Evolutionary conservation across 2,329 filamentous ascomycete genomes (phyloP), one percentile per base, ranked within the genome.

Genomic region (Daldinia sp.): DNA sequence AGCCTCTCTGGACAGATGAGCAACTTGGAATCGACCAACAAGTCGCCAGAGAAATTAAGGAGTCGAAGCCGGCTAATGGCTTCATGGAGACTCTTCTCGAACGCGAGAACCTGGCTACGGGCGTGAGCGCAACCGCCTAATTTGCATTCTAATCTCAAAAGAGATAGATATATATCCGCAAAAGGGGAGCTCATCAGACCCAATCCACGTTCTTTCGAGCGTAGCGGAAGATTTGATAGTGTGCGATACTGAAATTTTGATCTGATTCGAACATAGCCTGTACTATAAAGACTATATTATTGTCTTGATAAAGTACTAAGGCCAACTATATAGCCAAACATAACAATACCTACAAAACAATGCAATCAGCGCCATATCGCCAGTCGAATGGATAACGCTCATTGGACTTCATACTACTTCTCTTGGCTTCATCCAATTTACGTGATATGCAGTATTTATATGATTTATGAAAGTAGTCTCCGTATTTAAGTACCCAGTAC

Each of bases 1-100:
- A 86, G 74, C 90, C 94, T n/a, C 88, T 99, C 37, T 99, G 95
- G 95, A 95, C 92, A 1, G 89, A 97, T 72, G 83, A 85, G 72
- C 95, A 99, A 83, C 87, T 99, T 58, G 92, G 90, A 37, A 84
- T 97, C 48, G 85, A 87, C 61, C 67, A 71, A 61, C 83, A 91
- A 72, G 81, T 86, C 11, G 81, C 87, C 51, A 81, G 85, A 74
- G 86, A 90, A 75, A 85, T 92, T 72, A 80, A 81, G 72, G 81
- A 81, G 30, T 78, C 77, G 15, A 73, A 77, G 63, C 74, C 73
- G 23, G 71, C 68, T 43, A 75, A 74, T 52, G 73, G 73, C 55
- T 75, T 89, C 68, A 86, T 85, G 62, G 86, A 89, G 73, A 80
- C 83, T 39, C 79, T 89, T 45, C 82, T 89, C 34, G 85, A 85